Conservation (phyloP, 768 basidiomycete genomes). For the Pleurotus sapidus region DNA sequence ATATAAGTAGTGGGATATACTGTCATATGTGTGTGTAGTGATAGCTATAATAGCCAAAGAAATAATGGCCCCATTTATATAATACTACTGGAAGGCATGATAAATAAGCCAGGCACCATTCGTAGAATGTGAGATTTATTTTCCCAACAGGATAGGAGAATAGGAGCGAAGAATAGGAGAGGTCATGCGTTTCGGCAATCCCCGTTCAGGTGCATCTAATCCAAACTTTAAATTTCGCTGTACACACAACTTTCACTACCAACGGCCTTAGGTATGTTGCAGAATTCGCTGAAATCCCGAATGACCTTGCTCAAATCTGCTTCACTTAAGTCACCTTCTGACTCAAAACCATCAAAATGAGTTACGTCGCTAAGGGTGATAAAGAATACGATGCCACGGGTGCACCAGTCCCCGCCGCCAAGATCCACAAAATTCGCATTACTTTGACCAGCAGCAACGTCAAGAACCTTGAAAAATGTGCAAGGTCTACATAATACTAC, state of each 20-base stretch:
- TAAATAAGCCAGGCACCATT: too few species aligned
- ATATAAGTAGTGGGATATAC: too few species aligned
- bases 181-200: background rate
- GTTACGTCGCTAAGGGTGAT: constrained; percentile 98
- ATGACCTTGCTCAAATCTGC: background rate
- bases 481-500: constrained; percentile 12
- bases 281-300: background rate
- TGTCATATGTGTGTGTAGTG: too few species aligned
- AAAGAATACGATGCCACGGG: constrained; percentile 97
- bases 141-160: too few species aligned
- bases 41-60: too few species aligned
- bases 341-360: constrained; percentile 70
- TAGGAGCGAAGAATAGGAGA: too few species aligned
- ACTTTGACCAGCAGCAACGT: constrained; percentile 98
- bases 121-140: too few species aligned
- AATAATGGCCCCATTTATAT: too few species aligned
- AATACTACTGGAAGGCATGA: too few species aligned
- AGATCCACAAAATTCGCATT: constrained; percentile 99
- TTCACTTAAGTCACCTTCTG: constrained; percentile 69
- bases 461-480: constrained; percentile 98
- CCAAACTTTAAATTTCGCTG: constrained; percentile 8
- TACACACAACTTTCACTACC: constrained; percentile 7
- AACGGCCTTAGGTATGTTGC: constrained; percentile 11
- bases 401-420: constrained; percentile 78
- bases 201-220: background rate